Conservation (phyloP, 768 basidiomycete genomes). For the Suillus decipiens region DNA sequence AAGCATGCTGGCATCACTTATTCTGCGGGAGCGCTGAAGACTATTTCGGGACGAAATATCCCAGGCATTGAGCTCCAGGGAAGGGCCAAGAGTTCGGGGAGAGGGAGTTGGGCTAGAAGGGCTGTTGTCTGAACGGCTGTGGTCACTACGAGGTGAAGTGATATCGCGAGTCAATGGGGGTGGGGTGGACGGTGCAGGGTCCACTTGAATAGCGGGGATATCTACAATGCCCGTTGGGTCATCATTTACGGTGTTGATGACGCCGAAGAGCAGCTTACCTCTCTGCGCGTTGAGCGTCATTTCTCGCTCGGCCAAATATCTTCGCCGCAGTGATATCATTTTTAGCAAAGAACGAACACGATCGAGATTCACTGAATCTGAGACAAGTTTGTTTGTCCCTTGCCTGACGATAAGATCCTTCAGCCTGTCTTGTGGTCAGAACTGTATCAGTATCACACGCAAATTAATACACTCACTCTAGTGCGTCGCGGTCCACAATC, state of each 20-base stretch:
- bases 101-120: constrained; percentile 12
- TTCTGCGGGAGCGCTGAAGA: constrained; percentile 55
- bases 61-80: constrained; percentile 27
- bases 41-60: constrained; percentile 44
- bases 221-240: constrained; percentile 38
- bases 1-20: constrained; percentile 61
- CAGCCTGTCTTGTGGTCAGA: constrained; percentile 46
- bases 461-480: constrained; percentile 60
- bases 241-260: constrained; percentile 1
- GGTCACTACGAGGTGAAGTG: constrained; percentile 36
- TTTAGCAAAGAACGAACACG: constrained; percentile 78
- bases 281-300: constrained; percentile 41
- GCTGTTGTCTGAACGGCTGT: constrained; percentile 11
- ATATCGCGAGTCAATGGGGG: constrained; percentile 57
- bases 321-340: constrained; percentile 70
- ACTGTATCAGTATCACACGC: constrained; percentile 1
- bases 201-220: constrained; percentile 74
- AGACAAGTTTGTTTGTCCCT: constrained; percentile 77
- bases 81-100: constrained; percentile 16
- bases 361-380: constrained; percentile 83
- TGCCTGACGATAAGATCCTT: constrained; percentile 79
- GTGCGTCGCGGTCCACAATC: constrained; percentile 84
- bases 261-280: constrained; percentile 34
- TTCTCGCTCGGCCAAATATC: constrained; percentile 59
- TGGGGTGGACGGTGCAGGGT: constrained; percentile 52